phyloP scores from a whole-genome alignment of 2,329 filamentous ascomycete species.

The Chaetomiaceae sp. region DNA sequence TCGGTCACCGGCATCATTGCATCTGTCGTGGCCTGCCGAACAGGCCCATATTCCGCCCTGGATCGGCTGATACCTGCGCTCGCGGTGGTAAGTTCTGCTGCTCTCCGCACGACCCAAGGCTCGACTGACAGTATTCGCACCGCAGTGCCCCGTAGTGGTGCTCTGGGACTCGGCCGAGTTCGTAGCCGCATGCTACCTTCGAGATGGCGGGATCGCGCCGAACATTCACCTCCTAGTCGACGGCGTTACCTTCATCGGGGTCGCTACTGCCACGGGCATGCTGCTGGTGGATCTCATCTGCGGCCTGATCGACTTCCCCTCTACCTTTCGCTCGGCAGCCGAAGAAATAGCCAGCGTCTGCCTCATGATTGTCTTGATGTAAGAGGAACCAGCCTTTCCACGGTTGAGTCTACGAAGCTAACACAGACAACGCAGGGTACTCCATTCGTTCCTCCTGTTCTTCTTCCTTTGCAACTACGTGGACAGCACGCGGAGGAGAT shows the following conservation, averaged over 20 bases:
- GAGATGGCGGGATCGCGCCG: slow-evolving; percentile 15
- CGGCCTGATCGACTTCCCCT: slow-evolving; percentile 1
- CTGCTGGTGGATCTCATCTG: slow-evolving; percentile 20
- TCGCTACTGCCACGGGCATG: slow-evolving; percentile 7
- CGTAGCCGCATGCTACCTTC: slow-evolving; percentile 2
- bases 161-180: slow-evolving; percentile 21
- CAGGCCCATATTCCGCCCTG: not conserved
- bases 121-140: not conserved
- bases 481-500: not conserved
- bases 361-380: slow-evolving; percentile 20
- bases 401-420: not conserved
- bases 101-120: not conserved
- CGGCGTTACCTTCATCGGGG: slow-evolving; percentile 7
- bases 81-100: slow-evolving; percentile 12
- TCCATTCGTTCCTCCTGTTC: slow-evolving; percentile 22
- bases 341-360: slow-evolving; percentile 15
- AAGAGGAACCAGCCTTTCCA: not conserved
- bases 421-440: slow-evolving; percentile 12
- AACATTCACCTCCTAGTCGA: slow-evolving; percentile 18
- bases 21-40: not conserved
- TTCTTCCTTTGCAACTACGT: slow-evolving; percentile 18
- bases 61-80: slow-evolving; percentile 11
- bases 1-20: slow-evolving; percentile 5
- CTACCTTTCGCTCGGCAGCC: not conserved
- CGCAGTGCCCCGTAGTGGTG: slow-evolving; percentile 14